Conservation (phyloP, 139 green algal species). For the Yamagishiella unicocca region DNA sequence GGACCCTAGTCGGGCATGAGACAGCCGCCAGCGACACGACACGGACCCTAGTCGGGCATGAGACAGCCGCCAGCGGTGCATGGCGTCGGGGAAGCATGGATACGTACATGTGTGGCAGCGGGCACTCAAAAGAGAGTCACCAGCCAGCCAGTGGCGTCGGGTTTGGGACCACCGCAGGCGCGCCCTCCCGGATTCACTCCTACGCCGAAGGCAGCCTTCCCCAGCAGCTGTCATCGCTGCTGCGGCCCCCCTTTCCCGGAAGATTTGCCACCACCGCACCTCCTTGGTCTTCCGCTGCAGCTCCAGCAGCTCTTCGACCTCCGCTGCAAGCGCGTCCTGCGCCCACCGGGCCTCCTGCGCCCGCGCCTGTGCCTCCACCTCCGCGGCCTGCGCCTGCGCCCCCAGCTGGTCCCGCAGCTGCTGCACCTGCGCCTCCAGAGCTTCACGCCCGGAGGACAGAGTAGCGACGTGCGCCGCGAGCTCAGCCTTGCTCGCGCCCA, state of each 20-base stretch:
- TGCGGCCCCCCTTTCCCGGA: too few species aligned
- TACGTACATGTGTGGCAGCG: background rate
- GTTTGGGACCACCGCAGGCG: too few species aligned
- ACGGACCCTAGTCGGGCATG: too few species aligned
- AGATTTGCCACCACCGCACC: too few species aligned
- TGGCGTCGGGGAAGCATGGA: background rate
- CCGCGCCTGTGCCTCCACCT: background rate
- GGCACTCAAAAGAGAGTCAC: too few species aligned
- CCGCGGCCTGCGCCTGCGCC: background rate
- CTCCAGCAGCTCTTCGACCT: conserved; percentile 45
- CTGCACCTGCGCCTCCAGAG: conserved; percentile 33
- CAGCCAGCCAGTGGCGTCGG: too few species aligned
- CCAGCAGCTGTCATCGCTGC: too few species aligned
- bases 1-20: too few species aligned
- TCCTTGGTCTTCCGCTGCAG: conserved; percentile 41
- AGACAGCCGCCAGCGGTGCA: too few species aligned
- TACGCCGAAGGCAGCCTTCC: too few species aligned
- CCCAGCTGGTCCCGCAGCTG: conserved; percentile 25
- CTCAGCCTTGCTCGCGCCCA: conserved; percentile 40
- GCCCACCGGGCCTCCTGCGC: background rate
- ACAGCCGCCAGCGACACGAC: too few species aligned
- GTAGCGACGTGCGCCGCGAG: conserved; percentile 18
- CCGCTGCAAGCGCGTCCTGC: conserved; percentile 3
- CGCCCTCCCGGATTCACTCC: too few species aligned
- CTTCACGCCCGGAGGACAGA: background rate